Evolutionary conservation across 1,284 basidiomycete genomes (phyloP).

Genomic region (Volvariella volvacea): DNA sequence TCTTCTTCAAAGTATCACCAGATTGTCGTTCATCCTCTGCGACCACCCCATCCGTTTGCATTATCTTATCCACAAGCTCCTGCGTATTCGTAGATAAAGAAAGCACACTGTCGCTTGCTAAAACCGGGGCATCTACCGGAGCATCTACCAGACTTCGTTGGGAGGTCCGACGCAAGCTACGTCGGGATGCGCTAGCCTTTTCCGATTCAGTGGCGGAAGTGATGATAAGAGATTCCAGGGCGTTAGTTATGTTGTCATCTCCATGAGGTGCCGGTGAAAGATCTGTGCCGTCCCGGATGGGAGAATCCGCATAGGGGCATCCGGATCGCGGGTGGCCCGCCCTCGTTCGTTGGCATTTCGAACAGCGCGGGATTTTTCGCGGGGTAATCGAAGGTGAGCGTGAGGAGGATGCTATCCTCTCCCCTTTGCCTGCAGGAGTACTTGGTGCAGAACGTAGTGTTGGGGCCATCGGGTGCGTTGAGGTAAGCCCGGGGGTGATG

Average conservation of each 20-base stretch:
- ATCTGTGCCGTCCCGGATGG: conserved; percentile 13
- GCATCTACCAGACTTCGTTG: too few relatives aligned
- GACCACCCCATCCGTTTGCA: conserved; percentile 22
- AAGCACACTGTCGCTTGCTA: conserved; percentile 22
- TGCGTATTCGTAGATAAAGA: conserved; percentile 32
- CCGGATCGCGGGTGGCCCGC: conserved; percentile 53
- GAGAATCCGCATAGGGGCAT: conserved; percentile 36
- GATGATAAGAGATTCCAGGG: conserved; percentile 25
- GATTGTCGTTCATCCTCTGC: conserved; percentile 20
- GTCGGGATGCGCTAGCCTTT: too few relatives aligned
- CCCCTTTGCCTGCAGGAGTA: conserved; percentile 13
- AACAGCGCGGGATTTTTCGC: conserved; percentile 42
- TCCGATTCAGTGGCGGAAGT: too few relatives aligned
- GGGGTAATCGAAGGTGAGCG: conserved; percentile 20
- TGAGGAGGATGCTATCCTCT: conserved; percentile 3
- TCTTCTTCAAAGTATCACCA: conserved; percentile 14
- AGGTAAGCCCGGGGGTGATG: conserved; percentile 3
- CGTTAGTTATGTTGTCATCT: conserved; percentile 20
- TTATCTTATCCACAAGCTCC: conserved; percentile 27
- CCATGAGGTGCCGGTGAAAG: conserved; percentile 6
- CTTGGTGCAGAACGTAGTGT: conserved; percentile 13
- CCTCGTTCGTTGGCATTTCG: conserved; percentile 44
- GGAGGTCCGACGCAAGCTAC: too few relatives aligned
- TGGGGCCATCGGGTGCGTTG: conserved; percentile 1
- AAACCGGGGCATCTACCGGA: neutral